Evolutionary conservation across 2,329 filamentous ascomycete genomes (phyloP).

Genomic region (Meredithiella fracta): DNA sequence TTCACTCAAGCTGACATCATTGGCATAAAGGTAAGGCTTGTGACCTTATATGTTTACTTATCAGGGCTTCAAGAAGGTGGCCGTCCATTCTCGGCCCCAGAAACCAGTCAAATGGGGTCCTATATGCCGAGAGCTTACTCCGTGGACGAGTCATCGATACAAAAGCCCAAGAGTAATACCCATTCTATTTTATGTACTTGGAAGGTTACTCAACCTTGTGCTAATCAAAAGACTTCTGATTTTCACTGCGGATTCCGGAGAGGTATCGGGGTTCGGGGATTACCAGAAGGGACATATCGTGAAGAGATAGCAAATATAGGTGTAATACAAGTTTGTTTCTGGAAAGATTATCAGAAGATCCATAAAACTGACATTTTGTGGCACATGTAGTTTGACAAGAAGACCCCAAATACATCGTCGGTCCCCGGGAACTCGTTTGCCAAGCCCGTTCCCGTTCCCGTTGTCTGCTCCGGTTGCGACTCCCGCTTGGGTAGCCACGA

Average conservation of each 20-base stretch:
- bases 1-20: conserved; percentile 50
- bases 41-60: neutral
- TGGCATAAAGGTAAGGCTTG: conserved; percentile 22
- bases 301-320: conserved; percentile 25
- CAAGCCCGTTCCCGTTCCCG: conserved; percentile 8
- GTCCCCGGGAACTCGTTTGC: neutral
- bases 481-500: conserved; percentile 33
- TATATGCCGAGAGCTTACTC: conserved; percentile 13
- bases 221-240: neutral
- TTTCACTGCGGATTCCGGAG: conserved; percentile 12
- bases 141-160: conserved; percentile 52
- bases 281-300: conserved; percentile 31
- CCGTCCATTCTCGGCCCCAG: conserved; percentile 25
- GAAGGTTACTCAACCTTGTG: neutral
- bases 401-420: neutral
- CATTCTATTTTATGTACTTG: neutral
- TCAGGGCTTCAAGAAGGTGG: conserved; percentile 44
- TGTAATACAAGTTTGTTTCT: neutral
- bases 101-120: conserved; percentile 4
- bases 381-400: conserved; percentile 6
- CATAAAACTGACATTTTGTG: neutral
- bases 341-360: neutral
- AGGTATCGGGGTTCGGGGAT: conserved; percentile 34
- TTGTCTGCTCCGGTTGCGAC: conserved; percentile 31
- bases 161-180: conserved; percentile 43